Evolutionary conservation across 2,329 filamentous ascomycete species (phyloP).

Genomic region (Colletotrichum shisoi): DNA sequence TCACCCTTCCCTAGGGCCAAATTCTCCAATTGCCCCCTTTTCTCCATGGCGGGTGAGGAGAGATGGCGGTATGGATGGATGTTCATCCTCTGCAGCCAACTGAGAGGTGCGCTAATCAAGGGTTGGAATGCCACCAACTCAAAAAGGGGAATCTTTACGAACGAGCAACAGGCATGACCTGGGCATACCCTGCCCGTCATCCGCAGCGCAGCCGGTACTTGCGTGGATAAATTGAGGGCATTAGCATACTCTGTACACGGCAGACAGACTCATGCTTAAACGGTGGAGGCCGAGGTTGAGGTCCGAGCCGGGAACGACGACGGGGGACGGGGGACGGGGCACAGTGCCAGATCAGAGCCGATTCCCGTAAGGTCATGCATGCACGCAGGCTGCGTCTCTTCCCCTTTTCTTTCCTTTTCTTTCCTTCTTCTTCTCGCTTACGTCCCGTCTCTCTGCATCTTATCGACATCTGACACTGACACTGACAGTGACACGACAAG

Average conservation of each 20-base stretch:
- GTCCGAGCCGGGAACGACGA: too few species aligned
- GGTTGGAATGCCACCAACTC: conserved; percentile 24
- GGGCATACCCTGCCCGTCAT: conserved; percentile 10
- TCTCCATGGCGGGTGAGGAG: conserved; percentile 18
- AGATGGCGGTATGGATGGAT: conserved; percentile 1
- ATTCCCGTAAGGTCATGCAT: conserved; percentile 1
- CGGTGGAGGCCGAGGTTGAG: conserved; percentile 6
- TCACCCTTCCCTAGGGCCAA: conserved; percentile 17
- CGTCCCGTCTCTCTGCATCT: conserved; percentile 1
- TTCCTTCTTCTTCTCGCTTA: not conserved
- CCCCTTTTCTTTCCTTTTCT: not conserved
- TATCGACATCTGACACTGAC: conserved; percentile 24
- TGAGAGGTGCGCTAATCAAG: not conserved
- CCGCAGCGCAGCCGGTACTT: conserved; percentile 24
- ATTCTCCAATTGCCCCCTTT: conserved; percentile 5
- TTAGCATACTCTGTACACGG: not conserved
- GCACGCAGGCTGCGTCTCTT: not conserved
- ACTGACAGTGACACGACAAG: conserved; percentile 16
- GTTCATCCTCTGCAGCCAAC: conserved; percentile 7
- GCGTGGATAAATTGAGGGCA: not conserved
- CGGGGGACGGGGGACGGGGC: not conserved
- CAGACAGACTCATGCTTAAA: conserved; percentile 32
- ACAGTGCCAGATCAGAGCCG: conserved; percentile 2
- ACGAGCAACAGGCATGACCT: conserved; percentile 19
- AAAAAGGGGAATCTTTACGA: conserved; percentile 38